phyloP scores from a whole-genome alignment of 1,284 basidiomycete genomes.

The Polyporus tsugae region DNA sequence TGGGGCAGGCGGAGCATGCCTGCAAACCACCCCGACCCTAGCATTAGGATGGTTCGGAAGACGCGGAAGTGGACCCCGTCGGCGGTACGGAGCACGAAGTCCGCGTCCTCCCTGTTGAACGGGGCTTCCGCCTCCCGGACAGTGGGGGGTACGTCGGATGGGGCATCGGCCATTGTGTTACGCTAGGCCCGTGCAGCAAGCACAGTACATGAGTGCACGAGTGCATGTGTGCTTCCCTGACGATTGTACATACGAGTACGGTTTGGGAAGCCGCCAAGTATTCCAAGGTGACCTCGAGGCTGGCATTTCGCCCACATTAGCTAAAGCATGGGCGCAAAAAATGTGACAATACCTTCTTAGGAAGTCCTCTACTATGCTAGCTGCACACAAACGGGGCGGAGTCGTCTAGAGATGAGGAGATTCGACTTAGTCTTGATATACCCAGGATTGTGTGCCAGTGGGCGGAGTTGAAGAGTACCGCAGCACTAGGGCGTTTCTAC shows the following conservation, averaged over 20 bases:
- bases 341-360: not conserved
- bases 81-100: constrained; percentile 26
- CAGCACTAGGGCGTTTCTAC: not conserved
- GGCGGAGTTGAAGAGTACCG: not conserved
- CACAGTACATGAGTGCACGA: not conserved
- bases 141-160: not conserved
- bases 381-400: not conserved
- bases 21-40: constrained; percentile 31
- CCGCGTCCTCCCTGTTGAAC: constrained; percentile 29
- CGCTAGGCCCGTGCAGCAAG: not conserved
- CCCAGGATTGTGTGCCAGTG: not conserved
- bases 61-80: constrained; percentile 32
- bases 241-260: constrained; percentile 1
- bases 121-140: constrained; percentile 19
- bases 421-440: not conserved
- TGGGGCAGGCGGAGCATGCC: constrained; percentile 33
- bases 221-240: not conserved
- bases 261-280: not conserved
- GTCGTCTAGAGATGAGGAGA: not conserved
- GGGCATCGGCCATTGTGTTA: not conserved
- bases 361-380: not conserved
- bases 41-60: constrained; percentile 24
- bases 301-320: not conserved
- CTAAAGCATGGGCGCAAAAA: not conserved
- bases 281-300: not conserved